A percentile compares a stretch with the other conserved stretches of the same genome.
phyloP scores from a whole-genome alignment of 2,329 filamentous ascomycete genomes.

The Gnomoniopsis sp. region DNA sequence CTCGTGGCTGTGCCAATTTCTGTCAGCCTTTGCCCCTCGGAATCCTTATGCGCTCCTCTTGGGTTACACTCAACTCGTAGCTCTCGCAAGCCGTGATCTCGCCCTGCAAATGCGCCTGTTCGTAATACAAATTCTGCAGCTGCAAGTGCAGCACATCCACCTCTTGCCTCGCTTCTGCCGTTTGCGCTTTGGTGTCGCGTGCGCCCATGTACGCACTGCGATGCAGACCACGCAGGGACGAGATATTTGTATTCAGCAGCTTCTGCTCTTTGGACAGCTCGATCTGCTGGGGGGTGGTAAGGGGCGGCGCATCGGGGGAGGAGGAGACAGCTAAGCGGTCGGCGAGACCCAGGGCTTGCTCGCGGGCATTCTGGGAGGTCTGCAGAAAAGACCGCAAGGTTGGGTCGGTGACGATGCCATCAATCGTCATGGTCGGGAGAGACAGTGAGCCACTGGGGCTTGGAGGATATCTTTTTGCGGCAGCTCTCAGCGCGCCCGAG shows the following conservation, averaged over 20 bases:
- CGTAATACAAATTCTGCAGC: constrained; percentile 94
- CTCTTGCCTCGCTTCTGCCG: constrained; percentile 83
- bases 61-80: constrained; percentile 67
- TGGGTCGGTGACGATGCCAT: constrained; percentile 60
- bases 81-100: constrained; percentile 89
- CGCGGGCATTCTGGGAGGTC: constrained; percentile 68
- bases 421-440: constrained; percentile 45
- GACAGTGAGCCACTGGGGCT: not conserved
- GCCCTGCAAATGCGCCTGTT: constrained; percentile 83
- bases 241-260: constrained; percentile 71
- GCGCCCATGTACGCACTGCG: constrained; percentile 77
- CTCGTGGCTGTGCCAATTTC: constrained; percentile 62
- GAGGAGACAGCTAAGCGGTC: constrained; percentile 46
- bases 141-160: constrained; percentile 90
- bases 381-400: constrained; percentile 66
- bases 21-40: not conserved
- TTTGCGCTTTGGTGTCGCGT: constrained; percentile 80
- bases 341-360: constrained; percentile 67
- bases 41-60: not conserved
- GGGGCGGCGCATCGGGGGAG: constrained; percentile 36
- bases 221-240: constrained; percentile 78
- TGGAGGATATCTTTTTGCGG: not conserved
- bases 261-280: constrained; percentile 75
- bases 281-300: constrained; percentile 47
- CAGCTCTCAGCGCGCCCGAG: too few relatives aligned